Evolutionary conservation across 2,329 filamentous ascomycete genomes (phyloP).

Genomic region (Fusarium ramigenum): DNA sequence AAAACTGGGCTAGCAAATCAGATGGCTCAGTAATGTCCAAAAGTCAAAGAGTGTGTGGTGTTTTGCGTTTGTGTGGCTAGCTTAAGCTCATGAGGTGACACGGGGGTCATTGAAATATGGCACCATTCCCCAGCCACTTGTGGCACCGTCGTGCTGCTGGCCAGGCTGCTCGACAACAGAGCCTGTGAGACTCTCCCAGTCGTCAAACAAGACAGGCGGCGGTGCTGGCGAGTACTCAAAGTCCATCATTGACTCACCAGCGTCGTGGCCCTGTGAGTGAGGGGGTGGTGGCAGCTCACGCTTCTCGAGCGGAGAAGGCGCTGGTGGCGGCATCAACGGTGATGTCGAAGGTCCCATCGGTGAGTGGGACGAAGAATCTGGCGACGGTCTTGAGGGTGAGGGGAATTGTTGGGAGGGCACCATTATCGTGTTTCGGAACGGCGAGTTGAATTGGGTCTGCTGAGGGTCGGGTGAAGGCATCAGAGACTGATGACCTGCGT

Average conservation of each 20-base stretch:
- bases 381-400: slow-evolving; percentile 42
- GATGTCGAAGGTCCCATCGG: slow-evolving; percentile 47
- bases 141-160: slow-evolving; percentile 36
- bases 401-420: slow-evolving; percentile 47
- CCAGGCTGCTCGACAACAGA: slow-evolving; percentile 47
- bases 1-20: slow-evolving; percentile 20
- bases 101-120: slow-evolving; percentile 48
- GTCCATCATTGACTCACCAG: slow-evolving; percentile 51
- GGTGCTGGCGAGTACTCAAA: slow-evolving; percentile 54
- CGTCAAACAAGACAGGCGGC: slow-evolving; percentile 51
- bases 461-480: slow-evolving; percentile 44
- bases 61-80: slow-evolving; percentile 2
- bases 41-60: slow-evolving; percentile 20
- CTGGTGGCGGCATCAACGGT: slow-evolving; percentile 43
- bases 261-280: slow-evolving; percentile 35
- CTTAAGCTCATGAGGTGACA: slow-evolving; percentile 43
- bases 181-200: slow-evolving; percentile 53
- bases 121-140: slow-evolving; percentile 48
- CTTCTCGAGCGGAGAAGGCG: slow-evolving; percentile 47
- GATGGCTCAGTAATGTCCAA: slow-evolving; percentile 32
- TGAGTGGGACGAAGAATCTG: slow-evolving; percentile 47
- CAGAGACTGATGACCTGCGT: slow-evolving; percentile 43
- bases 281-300: slow-evolving; percentile 49
- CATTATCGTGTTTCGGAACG: slow-evolving; percentile 48
- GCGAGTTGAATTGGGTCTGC: slow-evolving; percentile 42